phyloP scores from a whole-genome alignment of 495 filamentous ascomycete genomes.

The Penicillium herquei region DNA sequence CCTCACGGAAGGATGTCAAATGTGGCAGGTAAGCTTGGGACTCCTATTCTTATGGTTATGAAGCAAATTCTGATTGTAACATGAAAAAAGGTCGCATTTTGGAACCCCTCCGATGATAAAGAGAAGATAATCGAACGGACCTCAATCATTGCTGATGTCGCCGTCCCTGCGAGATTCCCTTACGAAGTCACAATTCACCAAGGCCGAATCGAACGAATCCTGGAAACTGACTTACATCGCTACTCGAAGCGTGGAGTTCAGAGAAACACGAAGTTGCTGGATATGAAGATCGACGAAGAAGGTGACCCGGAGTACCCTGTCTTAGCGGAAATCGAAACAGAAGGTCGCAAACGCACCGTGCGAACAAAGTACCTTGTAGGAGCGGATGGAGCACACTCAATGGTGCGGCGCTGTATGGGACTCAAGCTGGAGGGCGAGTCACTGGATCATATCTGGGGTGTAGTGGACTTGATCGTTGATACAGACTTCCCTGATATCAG shows the following conservation, averaged over 20 bases:
- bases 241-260: constrained; percentile 52
- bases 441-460: constrained; percentile 65
- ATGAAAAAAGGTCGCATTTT: constrained; percentile 42
- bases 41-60: constrained; percentile 32
- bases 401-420: constrained; percentile 57
- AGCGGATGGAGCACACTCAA: constrained; percentile 65
- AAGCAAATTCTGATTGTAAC: neutral
- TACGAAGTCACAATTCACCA: constrained; percentile 61
- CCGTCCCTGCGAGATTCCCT: constrained; percentile 46
- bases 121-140: constrained; percentile 52
- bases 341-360: constrained; percentile 47
- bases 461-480: constrained; percentile 63
- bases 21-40: constrained; percentile 32
- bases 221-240: constrained; percentile 52
- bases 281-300: constrained; percentile 57
- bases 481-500: constrained; percentile 73
- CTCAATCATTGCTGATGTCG: constrained; percentile 45
- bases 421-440: constrained; percentile 60
- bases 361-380: constrained; percentile 66
- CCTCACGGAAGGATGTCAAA: constrained; percentile 35
- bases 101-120: constrained; percentile 48
- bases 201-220: constrained; percentile 60
- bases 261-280: constrained; percentile 49
- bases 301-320: constrained; percentile 52
- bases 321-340: constrained; percentile 31